Evolutionary conservation across 2,329 filamentous ascomycete genomes (phyloP).

Genomic region (Chaetomium globosum): DNA sequence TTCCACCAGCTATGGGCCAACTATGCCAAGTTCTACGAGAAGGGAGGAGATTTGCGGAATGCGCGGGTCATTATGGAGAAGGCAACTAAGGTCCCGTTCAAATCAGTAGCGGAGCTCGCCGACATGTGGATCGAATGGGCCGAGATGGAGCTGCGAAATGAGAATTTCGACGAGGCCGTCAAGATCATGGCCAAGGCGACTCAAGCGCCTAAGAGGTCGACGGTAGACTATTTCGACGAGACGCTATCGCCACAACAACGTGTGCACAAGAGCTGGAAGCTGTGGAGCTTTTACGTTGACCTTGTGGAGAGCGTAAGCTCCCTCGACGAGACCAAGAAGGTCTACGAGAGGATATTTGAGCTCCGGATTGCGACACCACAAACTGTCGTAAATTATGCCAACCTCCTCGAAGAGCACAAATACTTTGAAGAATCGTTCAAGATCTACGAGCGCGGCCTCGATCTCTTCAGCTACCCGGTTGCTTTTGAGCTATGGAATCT

Average conservation of each 20-base stretch:
- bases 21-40: conserved; percentile 96
- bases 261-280: conserved; percentile 98
- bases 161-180: conserved; percentile 93
- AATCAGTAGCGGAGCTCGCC: conserved; percentile 92
- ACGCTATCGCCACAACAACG: conserved; percentile 90
- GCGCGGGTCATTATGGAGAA: conserved; percentile 96
- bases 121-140: conserved; percentile 99
- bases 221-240: conserved; percentile 98
- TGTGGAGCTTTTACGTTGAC: conserved; percentile 99
- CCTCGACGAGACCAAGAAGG: conserved; percentile 86
- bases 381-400: conserved; percentile 98
- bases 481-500: conserved; percentile 99
- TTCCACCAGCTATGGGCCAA: conserved; percentile 96
- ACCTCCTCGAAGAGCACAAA: conserved; percentile 87
- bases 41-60: conserved; percentile 78
- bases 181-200: conserved; percentile 97
- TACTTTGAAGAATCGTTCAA: conserved; percentile 99
- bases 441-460: conserved; percentile 90
- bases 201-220: conserved; percentile 95
- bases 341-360: conserved; percentile 98
- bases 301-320: conserved; percentile 92
- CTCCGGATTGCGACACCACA: conserved; percentile 96
- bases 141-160: conserved; percentile 93
- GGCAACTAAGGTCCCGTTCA: conserved; percentile 96
- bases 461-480: conserved; percentile 98